phyloP scores from a whole-genome alignment of 768 basidiomycete species.

The Pisolithus marmoratus region DNA sequence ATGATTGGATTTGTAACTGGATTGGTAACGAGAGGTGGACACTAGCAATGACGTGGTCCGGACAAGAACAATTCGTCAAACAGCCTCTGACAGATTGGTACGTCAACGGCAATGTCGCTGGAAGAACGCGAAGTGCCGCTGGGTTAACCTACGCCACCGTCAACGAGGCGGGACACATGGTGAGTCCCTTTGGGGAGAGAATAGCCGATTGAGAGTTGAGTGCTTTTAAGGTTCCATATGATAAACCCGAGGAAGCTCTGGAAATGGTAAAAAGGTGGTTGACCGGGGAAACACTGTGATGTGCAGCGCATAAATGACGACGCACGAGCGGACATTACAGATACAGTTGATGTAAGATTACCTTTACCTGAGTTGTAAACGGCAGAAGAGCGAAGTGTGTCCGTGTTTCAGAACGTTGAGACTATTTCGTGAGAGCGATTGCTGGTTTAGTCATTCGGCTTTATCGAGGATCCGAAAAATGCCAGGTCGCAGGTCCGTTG shows the following conservation, averaged over 20 bases:
- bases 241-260: conserved; percentile 53
- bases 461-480: no score
- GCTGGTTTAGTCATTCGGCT: no score
- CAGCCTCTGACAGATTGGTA: conserved; percentile 55
- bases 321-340: no score
- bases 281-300: conserved; percentile 21
- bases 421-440: no score
- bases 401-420: no score
- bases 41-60: conserved; percentile 68
- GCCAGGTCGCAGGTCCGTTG: no score
- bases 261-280: conserved; percentile 47
- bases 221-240: conserved; percentile 46
- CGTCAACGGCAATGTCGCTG: conserved; percentile 41
- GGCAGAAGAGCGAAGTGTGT: no score
- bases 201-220: conserved; percentile 2
- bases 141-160: conserved; percentile 67
- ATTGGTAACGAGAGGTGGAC: conserved; percentile 75
- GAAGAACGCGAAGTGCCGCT: conserved; percentile 49
- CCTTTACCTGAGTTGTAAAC: no score
- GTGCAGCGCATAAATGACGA: neutral
- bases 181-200: conserved; percentile 20
- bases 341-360: no score
- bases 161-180: conserved; percentile 74
- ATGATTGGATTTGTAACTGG: conserved; percentile 80
- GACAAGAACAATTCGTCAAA: conserved; percentile 43